A percentile compares a stretch with the other conserved stretches of the same genome.
Conservation (phyloP, 2,329 filamentous ascomycete species). For the Periconia digitata region DNA sequence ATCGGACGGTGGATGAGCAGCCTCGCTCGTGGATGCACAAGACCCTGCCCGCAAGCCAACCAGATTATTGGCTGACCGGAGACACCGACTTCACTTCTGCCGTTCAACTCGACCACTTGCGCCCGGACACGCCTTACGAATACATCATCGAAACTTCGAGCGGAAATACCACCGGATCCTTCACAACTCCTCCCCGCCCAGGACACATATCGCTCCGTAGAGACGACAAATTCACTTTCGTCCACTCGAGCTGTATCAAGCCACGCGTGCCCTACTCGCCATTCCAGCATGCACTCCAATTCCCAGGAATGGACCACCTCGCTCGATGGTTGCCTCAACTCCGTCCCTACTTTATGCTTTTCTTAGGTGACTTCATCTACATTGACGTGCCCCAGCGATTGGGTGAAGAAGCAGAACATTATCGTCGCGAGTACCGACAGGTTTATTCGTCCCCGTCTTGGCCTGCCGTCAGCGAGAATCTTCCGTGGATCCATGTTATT, state of each 20-base stretch:
- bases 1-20: constrained; percentile 31
- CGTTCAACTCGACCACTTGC: constrained; percentile 67
- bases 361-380: constrained; percentile 86
- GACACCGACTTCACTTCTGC: constrained; percentile 81
- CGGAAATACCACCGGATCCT: constrained; percentile 82
- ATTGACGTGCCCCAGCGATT: constrained; percentile 83
- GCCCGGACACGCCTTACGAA: constrained; percentile 74
- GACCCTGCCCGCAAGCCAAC: constrained; percentile 32
- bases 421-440: constrained; percentile 88
- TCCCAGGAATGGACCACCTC: constrained; percentile 78
- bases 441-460: constrained; percentile 97
- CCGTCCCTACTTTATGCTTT: constrained; percentile 71
- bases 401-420: constrained; percentile 71
- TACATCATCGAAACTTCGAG: constrained; percentile 69
- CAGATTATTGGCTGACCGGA: constrained; percentile 60
- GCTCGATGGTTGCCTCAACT: constrained; percentile 71
- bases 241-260: constrained; percentile 92
- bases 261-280: constrained; percentile 87
- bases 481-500: constrained; percentile 97
- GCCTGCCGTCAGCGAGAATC: constrained; percentile 69
- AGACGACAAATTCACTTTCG: constrained; percentile 78
- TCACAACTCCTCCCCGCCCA: constrained; percentile 72
- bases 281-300: constrained; percentile 76
- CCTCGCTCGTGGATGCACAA: constrained; percentile 36
- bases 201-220: constrained; percentile 62